Conservation (phyloP, 2,329 filamentous ascomycete species). For the Trichoderma arundinaceum region DNA sequence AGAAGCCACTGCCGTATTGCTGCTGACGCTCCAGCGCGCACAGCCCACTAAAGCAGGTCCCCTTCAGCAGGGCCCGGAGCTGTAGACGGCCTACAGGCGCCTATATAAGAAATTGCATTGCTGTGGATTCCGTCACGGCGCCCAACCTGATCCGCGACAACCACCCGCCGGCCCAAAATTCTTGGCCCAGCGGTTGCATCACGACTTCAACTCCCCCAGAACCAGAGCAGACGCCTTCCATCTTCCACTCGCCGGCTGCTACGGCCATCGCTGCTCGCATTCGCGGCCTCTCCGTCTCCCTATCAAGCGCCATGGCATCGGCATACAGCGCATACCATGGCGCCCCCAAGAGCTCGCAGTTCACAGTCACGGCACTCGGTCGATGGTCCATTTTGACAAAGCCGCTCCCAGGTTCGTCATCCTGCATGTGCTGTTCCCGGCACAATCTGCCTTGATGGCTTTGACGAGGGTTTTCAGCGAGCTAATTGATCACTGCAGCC, state of each 20-base stretch:
- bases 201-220: constrained; percentile 2
- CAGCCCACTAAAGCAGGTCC: constrained; percentile 26
- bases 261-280: neutral
- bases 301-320: constrained; percentile 48
- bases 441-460: neutral
- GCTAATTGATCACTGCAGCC: constrained; percentile 46
- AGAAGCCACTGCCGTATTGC: constrained; percentile 21
- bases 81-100: neutral
- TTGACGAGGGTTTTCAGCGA: neutral
- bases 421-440: constrained; percentile 17
- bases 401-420: constrained; percentile 67
- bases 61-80: constrained; percentile 22
- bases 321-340: constrained; percentile 48
- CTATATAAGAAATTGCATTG: constrained; percentile 16
- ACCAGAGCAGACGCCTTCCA: neutral
- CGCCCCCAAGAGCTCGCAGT: constrained; percentile 42
- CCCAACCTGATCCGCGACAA: constrained; percentile 12
- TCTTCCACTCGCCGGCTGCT: neutral
- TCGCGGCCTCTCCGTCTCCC: constrained; percentile 8
- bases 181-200: constrained; percentile 16
- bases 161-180: constrained; percentile 1
- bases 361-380: constrained; percentile 75
- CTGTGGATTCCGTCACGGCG: constrained; percentile 7
- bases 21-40: constrained; percentile 25
- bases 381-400: constrained; percentile 83